Percentiles rank a stretch among this genome's conserved stretches.
Evolutionary conservation across 2,329 filamentous ascomycete species (phyloP).

Genomic region (Arthrocladium fulminans): DNA sequence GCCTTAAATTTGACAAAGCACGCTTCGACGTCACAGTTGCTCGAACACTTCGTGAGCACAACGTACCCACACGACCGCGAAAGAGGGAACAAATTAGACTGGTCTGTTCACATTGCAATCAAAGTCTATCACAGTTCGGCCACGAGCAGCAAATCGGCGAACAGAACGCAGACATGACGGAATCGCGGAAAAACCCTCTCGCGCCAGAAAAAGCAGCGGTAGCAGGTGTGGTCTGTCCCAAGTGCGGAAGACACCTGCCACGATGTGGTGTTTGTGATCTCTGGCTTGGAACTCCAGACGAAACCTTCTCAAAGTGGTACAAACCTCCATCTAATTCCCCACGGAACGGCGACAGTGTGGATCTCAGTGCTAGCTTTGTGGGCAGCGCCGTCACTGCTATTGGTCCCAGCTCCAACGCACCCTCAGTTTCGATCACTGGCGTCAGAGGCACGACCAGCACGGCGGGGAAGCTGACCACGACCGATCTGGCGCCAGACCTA

Average conservation of each 20-base stretch:
- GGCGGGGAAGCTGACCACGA: conserved; percentile 3
- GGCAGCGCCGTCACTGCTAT: conserved; percentile 20
- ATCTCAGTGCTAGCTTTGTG: conserved; percentile 17
- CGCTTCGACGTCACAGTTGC: conserved; percentile 52
- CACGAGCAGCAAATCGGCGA: conserved; percentile 25
- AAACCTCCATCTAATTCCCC: conserved; percentile 8
- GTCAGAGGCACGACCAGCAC: neutral
- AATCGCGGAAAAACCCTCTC: conserved; percentile 16
- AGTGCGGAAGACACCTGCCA: conserved; percentile 55
- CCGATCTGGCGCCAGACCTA: neutral
- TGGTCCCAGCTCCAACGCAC: conserved; percentile 12
- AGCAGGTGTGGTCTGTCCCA: conserved; percentile 48
- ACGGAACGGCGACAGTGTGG: conserved; percentile 13
- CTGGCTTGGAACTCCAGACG: conserved; percentile 53
- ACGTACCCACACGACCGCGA: conserved; percentile 41
- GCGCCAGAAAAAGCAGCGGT: conserved; percentile 22
- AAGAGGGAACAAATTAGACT: conserved; percentile 48
- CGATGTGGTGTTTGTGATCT: conserved; percentile 54
- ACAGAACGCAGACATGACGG: conserved; percentile 26
- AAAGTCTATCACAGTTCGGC: conserved; percentile 43
- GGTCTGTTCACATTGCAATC: conserved; percentile 53
- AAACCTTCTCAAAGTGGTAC: conserved; percentile 30
- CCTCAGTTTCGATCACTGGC: conserved; percentile 7
- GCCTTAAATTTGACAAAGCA: conserved; percentile 50
- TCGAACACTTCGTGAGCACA: conserved; percentile 36